Base-by-base conservation (phyloP, 805 yeast genomes). In the Starmerella khaoyaiensis region DNA sequence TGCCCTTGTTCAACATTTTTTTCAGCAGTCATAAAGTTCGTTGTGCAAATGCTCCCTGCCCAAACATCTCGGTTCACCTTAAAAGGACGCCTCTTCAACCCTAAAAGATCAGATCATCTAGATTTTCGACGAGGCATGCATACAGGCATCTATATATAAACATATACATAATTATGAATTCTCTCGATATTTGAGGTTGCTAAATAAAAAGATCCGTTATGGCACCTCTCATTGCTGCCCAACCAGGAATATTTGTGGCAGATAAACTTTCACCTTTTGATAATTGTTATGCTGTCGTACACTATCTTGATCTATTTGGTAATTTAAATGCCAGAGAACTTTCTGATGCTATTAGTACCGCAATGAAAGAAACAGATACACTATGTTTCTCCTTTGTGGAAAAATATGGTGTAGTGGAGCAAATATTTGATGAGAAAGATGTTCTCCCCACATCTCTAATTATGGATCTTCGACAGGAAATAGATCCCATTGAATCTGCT, bases 241-340 rank as follows among this genome's bases (percentile, higher is more conserved):
- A 42, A 31, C 43, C 43, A 9, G 46, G 46, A 8, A 42, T 42
- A 4, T 42, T 27, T 28, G 26, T 42, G 10, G 46, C 46, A 2
- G 46, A 42, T 28, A 35, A 40, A 30, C 36, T 42, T 6, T 35
- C 43, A 2, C 12, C 38, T 3, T 33, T 24, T 25, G 36, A 36
- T 20, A 39, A 42, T 22, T 33, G 43, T 4, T 42, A 39, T 22
- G 30, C 27, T 3, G 46, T 42, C 5, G 40, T 33, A 1, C 46
- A 42, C 21, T 36, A 36, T 21, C 27, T 39, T 2, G 43, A 39
- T 12, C 24, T 42, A n/a, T 11, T 9, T 3, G 46, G 46, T 1
- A 7, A 16, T 3, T 21, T 42, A 4, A 18, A 42, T 27, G 23
- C 39, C 1, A 12, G 21, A 3, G 25, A 22, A 6, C 31, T 42